Evolutionary conservation across 345 rosid species (phyloP).

Genomic region (Rhodomyrtus tomentosa): DNA sequence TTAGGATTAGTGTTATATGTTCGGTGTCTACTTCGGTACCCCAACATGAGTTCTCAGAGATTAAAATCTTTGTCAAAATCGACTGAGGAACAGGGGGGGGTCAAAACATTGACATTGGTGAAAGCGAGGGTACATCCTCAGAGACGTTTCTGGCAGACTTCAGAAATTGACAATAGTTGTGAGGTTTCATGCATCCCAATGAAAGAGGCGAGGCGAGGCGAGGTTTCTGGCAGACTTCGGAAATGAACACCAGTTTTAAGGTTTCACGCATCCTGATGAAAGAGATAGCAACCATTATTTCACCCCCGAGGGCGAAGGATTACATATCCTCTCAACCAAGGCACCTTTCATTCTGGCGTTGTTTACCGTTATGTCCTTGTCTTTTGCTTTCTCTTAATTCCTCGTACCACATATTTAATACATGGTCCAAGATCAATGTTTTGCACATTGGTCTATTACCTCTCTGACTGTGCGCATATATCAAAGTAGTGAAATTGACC

Average conservation of each 20-base stretch:
- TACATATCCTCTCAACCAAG: not conserved
- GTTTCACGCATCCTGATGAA: not conserved
- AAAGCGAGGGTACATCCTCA: not conserved
- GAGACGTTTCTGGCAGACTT: not conserved
- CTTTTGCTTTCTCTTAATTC: not conserved
- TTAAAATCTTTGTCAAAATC: not conserved
- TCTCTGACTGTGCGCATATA: too few species aligned
- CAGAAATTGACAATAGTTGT: not conserved
- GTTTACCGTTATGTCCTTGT: accelerated
- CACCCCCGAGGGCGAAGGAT: not conserved
- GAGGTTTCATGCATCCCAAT: not conserved
- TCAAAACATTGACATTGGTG: not conserved
- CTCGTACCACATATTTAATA: not conserved
- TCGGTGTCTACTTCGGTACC: not conserved
- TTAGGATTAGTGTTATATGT: not conserved
- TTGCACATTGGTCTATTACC: too few species aligned
- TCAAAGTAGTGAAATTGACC: too few species aligned
- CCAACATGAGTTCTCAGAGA: not conserved
- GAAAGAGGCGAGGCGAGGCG: too few species aligned
- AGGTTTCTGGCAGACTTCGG: not conserved
- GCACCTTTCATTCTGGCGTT: not conserved
- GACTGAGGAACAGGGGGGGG: not conserved
- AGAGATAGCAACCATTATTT: not conserved
- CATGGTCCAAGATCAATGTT: too few species aligned
- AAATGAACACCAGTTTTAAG: not conserved